A percentile compares a stretch with the other conserved stretches of the same genome.
Conservation (phyloP, 2,329 filamentous ascomycete genomes). For the Cladorrhinum sp. region DNA sequence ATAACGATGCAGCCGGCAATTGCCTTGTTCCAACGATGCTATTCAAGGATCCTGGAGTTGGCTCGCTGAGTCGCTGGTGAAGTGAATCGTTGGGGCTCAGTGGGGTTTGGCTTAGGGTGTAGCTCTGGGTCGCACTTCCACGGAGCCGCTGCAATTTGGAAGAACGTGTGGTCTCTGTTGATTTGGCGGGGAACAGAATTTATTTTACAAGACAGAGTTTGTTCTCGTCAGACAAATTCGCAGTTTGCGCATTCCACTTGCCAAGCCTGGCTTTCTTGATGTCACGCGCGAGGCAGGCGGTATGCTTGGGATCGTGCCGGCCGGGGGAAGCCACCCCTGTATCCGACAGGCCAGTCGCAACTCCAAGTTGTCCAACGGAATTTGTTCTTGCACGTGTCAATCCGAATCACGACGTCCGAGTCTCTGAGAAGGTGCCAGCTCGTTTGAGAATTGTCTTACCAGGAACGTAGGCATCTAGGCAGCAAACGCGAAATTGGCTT, state of each 20-base stretch:
- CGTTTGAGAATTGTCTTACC: too few species aligned
- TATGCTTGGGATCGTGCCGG: neutral
- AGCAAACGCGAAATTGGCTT: too few species aligned
- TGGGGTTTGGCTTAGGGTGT: neutral
- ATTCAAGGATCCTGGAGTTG: neutral
- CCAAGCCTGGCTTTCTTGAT: neutral
- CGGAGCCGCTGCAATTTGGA: neutral
- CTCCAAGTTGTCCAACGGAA: neutral
- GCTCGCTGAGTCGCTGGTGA: constrained; percentile 3
- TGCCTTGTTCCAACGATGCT: constrained; percentile 6
- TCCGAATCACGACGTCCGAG: neutral
- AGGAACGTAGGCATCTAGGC: too few species aligned
- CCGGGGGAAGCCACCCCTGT: neutral
- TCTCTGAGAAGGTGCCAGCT: neutral
- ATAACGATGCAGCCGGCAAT: neutral
- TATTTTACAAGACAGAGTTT: neutral
- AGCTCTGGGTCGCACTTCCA: neutral
- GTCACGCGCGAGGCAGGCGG: constrained; percentile 10
- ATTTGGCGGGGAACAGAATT: neutral
- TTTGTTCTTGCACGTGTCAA: neutral
- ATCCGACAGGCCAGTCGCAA: neutral
- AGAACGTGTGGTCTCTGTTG: neutral
- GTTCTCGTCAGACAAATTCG: neutral
- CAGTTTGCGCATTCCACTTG: neutral
- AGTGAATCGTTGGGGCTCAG: neutral